Evolutionary conservation across 192 early-diverging fungal genomes (phyloP).

Genomic region (Coemansia sp.): DNA sequence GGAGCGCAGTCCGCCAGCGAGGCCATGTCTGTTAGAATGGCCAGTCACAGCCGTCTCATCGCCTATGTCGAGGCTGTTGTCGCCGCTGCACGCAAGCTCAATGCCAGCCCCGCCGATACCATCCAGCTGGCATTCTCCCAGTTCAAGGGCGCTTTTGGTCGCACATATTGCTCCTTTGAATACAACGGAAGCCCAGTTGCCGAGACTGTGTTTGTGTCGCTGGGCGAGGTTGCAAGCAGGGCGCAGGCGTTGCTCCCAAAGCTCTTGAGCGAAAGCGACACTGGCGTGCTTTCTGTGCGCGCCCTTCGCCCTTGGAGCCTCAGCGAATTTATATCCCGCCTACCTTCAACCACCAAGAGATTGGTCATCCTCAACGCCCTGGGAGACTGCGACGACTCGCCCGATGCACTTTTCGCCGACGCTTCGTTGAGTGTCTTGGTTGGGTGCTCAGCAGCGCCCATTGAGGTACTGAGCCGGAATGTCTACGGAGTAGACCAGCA

Average conservation of each 20-base stretch:
- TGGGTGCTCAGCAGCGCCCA: slow-evolving; percentile 50
- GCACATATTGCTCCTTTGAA: slow-evolving; percentile 77
- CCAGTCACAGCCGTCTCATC: slow-evolving; percentile 58
- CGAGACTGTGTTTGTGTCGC: slow-evolving; percentile 77
- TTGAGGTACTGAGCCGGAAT: slow-evolving; percentile 16
- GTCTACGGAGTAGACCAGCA: slow-evolving; percentile 16
- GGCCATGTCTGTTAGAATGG: slow-evolving; percentile 59
- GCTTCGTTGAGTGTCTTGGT: slow-evolving; percentile 69
- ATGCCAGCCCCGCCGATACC: slow-evolving; percentile 15
- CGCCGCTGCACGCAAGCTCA: not conserved
- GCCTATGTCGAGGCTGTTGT: slow-evolving; percentile 40
- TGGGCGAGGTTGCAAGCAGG: slow-evolving; percentile 65
- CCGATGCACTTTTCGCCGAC: slow-evolving; percentile 76
- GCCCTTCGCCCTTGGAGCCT: slow-evolving; percentile 87
- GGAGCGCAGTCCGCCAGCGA: slow-evolving; percentile 67
- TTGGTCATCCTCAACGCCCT: slow-evolving; percentile 80
- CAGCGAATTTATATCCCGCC: slow-evolving; percentile 65
- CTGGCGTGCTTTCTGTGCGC: slow-evolving; percentile 81
- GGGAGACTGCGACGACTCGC: slow-evolving; percentile 26
- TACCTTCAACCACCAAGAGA: slow-evolving; percentile 70
- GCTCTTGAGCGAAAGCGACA: slow-evolving; percentile 40
- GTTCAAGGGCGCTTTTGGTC: slow-evolving; percentile 57
- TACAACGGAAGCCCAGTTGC: slow-evolving; percentile 77
- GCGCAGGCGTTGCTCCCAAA: slow-evolving; percentile 60
- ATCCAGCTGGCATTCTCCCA: slow-evolving; percentile 44